A percentile compares a stretch with the other conserved stretches of the same genome.
Conservation (phyloP, 176 grass and related monocot genomes). For the Oropetium thomaeum region DNA sequence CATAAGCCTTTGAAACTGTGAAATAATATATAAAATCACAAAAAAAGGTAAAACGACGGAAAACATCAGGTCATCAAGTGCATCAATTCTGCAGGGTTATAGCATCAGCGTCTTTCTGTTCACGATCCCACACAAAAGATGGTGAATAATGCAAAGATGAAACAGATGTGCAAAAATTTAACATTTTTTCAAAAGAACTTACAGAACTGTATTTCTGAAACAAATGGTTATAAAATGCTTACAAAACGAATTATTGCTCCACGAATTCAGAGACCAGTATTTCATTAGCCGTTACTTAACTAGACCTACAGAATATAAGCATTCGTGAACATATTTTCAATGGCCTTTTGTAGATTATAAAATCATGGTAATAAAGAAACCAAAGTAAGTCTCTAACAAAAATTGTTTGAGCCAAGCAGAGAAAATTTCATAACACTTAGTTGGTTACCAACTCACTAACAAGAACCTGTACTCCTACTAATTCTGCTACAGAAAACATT, state of each 20-base stretch:
- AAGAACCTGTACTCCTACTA: slow-evolving; percentile 5
- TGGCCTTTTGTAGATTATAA: not conserved
- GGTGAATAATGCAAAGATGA: not conserved
- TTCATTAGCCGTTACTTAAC: too few relatives aligned
- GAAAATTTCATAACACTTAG: not conserved
- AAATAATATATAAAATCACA: slow-evolving; percentile 21
- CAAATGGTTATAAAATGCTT: slow-evolving; percentile 8
- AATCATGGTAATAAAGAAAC: not conserved
- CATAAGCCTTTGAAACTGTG: not conserved
- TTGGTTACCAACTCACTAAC: not conserved
- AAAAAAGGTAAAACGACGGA: not conserved
- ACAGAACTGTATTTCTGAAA: not conserved
- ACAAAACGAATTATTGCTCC: not conserved
- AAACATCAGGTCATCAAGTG: not conserved
- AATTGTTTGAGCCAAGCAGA: not conserved
- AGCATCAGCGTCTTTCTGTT: not conserved
- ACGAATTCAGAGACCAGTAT: not conserved
- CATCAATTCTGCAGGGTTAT: not conserved
- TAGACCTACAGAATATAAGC: not conserved
- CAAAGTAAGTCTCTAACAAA: not conserved
- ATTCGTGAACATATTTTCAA: not conserved
- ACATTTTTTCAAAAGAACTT: not conserved
- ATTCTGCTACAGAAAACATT: not conserved
- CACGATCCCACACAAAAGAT: not conserved
- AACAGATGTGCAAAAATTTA: slow-evolving; percentile 2